Evolutionary conservation across 805 yeast species (phyloP), one percentile per base, ranked within the genome.

Genomic region (Zygotorulaspora danielsina): DNA sequence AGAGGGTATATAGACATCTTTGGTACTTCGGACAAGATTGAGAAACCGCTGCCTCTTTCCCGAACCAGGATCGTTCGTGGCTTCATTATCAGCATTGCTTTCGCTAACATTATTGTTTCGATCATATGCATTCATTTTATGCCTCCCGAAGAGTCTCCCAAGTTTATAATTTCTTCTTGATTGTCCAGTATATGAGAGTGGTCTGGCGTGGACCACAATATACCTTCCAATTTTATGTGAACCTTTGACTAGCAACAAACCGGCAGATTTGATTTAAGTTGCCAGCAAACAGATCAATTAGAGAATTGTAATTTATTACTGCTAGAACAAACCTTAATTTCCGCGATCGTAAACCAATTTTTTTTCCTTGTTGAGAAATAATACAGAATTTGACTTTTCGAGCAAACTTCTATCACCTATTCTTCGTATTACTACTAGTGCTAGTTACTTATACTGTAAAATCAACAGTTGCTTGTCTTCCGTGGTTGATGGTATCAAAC

Each of bases 1-100:
- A 5, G 67, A 63, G 4, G 81, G 82, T n/a, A 78, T 67, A 49
- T 78, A 78, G 1, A 70, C 69, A 44, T 77, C 81, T 48, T 76
- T 67, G 7, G 83, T 76, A 4, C 74, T 70, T 43, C 66, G 72
- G 43, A 80, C 73, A 29, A 78, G 54, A 16, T 78, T 79, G 27
- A 65, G 51, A 19, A 78, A 51, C 28, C 73, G 59, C 49, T 69
- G 78, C 22, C 80, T 64, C 44, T 69, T 66, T 11, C 57, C 53
- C 20, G 46, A 13, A 25, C 36, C 36, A 9, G 39, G 26, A 7
- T 34, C 39, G 15, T 18, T 15, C 31, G 16, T 10, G 15, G 31
- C 10, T 5, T 15, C 7, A 8, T 21, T 10, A 18, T 25, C 31
- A 40, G 12, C 13, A 19, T 35, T 39, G n/a, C 15, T 36, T 6